These are phyloP conservation scores for Emergomyces orientalis DNA, from an alignment of 2,329 filamentous ascomycete species.

Conservation along the genomic window DNA sequence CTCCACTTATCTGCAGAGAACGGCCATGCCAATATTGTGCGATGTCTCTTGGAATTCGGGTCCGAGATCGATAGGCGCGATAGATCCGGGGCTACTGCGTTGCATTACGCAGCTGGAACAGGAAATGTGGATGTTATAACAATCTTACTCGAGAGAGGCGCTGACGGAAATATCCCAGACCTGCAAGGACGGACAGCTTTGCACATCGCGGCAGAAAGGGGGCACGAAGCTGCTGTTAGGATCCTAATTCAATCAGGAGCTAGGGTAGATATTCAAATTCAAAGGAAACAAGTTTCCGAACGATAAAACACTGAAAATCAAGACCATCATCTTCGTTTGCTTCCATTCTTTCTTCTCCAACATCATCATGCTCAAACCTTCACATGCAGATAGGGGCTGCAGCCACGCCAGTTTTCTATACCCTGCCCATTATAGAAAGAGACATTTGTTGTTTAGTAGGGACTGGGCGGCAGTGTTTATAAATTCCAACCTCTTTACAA, in stretches of 20 bases:
- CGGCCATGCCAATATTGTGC: background rate
- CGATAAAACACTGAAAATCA: background rate
- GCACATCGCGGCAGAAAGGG: constrained; percentile 1
- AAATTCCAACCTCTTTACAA: background rate
- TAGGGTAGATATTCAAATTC: constrained; percentile 2
- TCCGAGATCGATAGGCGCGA: background rate
- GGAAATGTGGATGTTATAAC: constrained; percentile 1
- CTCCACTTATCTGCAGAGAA: background rate
- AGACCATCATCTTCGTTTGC: background rate
- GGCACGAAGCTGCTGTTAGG: background rate
- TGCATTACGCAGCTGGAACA: background rate
- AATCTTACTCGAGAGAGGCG: background rate
- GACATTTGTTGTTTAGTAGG: background rate
- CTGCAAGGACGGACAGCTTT: background rate
- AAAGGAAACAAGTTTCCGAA: background rate
- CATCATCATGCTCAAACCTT: background rate
- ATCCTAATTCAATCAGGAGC: background rate
- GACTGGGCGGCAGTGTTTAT: too few species aligned
- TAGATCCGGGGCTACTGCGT: background rate
- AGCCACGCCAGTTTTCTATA: background rate
- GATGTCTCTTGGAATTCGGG: background rate
- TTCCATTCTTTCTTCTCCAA: background rate
- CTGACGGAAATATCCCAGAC: background rate
- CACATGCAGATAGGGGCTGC: background rate
- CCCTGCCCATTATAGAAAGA: background rate